Base-by-base conservation (phyloP, 805 yeast species). In the Metschnikowia noctiluminum region DNA sequence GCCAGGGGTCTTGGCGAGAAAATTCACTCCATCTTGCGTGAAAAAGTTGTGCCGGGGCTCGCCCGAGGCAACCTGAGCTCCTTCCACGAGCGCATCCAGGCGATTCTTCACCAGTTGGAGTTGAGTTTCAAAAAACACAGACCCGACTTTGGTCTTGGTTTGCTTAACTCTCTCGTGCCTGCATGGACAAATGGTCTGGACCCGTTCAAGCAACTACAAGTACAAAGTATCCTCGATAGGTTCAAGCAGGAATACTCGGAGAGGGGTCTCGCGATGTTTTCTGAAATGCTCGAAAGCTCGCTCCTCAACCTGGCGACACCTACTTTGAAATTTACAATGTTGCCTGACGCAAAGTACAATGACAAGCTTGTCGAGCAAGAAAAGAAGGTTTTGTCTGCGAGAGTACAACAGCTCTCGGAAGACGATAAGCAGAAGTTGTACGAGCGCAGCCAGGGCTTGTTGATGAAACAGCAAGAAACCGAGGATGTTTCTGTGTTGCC, bases 31-130 rank as follows among this genome's bases (percentile, higher is more conserved):
- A 78, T 83, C 5, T 65, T 91, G 27, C 56, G 65, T 3, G 67
- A 77, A 16, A 63, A 61, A 36, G 69, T 71, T 2, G 26, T 71
- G 6, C 71, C 70, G 1, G 71, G 69, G 36, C 59, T 71, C 31
- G 47, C 47, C 16, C 48, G 47, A 16, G 51, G 61, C n/a, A 54
- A 56, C 5, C 49, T 60, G 16, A 51, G 62, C 35, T 48, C 55
- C 10, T 70, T 59, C 54, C 58, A 63, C 36, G 67, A 64, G 27
- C 58, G 89, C 58, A 78, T 94, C n/a, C 84, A 87, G 47, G 98
- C 96, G 0, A 80, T 92, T 43, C 74, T 94, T 35, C 95, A 90
- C 65, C 98, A 91, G 63, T 68, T 90, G 34, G 99, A 94, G 64
- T 69, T 94, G 30, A 68, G 82, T 34, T 84, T 89, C 63, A 89